phyloP scores from a whole-genome alignment of 2,329 filamentous ascomycete genomes.

The Pseudogymnoascus sp. region DNA sequence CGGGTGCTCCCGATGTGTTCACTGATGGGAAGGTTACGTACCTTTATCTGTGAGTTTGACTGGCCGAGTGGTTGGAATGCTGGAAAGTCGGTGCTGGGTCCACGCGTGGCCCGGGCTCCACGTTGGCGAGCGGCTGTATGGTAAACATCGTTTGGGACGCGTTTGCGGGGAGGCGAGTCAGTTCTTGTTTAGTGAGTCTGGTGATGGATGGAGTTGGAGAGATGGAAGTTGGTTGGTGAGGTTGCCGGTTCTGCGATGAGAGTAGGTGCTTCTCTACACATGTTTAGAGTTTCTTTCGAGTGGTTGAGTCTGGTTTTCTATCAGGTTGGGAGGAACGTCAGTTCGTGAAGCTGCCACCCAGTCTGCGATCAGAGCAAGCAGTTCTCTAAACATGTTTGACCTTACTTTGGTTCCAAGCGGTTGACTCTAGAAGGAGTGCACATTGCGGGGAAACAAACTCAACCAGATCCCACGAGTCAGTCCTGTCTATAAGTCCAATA shows the following conservation, averaged over 20 bases:
- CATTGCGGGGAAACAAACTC: no score
- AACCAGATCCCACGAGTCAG: no score
- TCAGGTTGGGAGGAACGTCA: not conserved
- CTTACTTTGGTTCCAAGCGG: no score
- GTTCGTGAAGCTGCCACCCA: not conserved
- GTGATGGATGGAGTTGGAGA: not conserved
- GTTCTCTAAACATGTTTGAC: no score
- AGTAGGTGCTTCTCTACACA: not conserved
- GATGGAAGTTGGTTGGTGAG: not conserved
- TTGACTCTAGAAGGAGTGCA: no score
- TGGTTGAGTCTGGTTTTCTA: no score
- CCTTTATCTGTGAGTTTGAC: not conserved
- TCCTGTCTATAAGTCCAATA: no score
- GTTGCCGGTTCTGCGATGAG: not conserved
- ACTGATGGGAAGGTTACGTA: not conserved
- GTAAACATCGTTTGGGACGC: not conserved
- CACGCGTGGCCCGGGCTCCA: not conserved
- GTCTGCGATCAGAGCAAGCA: not conserved
- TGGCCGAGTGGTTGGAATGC: not conserved
- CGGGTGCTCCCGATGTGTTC: not conserved
- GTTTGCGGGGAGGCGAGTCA: not conserved
- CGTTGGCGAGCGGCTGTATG: not conserved
- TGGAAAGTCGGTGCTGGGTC: not conserved
- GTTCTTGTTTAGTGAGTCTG: not conserved
- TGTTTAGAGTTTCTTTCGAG: not conserved